Evolutionary conservation across 768 basidiomycete species (phyloP), one percentile per base, ranked within the genome.

Genomic region (Amanita pseudoporphyria): DNA sequence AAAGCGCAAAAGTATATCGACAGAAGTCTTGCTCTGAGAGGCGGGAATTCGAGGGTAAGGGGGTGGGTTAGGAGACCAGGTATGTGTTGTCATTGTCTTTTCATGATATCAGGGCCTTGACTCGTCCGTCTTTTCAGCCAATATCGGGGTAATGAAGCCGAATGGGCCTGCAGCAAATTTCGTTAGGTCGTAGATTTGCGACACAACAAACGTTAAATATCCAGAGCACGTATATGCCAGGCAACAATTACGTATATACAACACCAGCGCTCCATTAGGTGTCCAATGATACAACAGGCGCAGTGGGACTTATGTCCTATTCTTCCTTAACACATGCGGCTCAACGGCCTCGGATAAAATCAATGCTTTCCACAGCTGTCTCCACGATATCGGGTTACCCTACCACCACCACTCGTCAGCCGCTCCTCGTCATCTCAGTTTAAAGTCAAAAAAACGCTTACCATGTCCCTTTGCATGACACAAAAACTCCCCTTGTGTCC

Each of bases 371-470:
- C 86, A 90, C 32, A 89, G 68, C 60, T 77, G 73, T 36, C 86
- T 69, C 87, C 87, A 89, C 37, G 80, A 83, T 44, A 87, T 76
- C 19, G 86, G 87, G 59, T 79, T 84, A 0, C 87, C 87, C 82
- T 87, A 46, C 10, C 26, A 44, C n/a, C n/a, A n/a, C n/a, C 6
- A 45, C n/a, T 21, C n/a, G n/a, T 21, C 32, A 31, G 18, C 24
- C n/a, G 31, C 18, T 9, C 5, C 9, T 32, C 19, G 13, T 12
- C 5, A 37, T 43, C 13, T 16, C 21, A 14, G 38, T n/a, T 30
- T n/a, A 19, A 32, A 9, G 24, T 13, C 45, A 45, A 28, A 51
- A 10, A n/a, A 24, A 30, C 5, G 71, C 76, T 42, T 53, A 84
- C 85, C 64, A 75, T 71, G 53, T 87, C 84, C 47, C 84, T 69